These are phyloP conservation scores for Ogataea chonburiensis DNA, from an alignment of 805 yeast species.

Conservation along the genomic window DNA sequence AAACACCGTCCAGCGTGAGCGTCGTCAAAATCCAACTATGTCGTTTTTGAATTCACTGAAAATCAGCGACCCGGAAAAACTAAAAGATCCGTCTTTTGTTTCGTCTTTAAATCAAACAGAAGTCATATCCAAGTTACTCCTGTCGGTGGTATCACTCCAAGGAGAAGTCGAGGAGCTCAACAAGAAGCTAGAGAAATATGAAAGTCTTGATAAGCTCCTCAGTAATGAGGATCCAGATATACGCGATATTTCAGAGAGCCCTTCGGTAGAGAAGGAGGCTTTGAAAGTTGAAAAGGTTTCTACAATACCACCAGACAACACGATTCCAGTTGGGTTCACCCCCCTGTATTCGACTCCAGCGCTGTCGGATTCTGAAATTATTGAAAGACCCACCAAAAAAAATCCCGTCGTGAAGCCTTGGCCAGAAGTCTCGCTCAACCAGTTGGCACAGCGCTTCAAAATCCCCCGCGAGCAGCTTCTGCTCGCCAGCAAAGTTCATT, in stretches of 20 bases:
- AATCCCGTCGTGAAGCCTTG: slow-evolving; percentile 28
- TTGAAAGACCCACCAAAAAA: slow-evolving; percentile 21
- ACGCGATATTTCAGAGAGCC: background rate
- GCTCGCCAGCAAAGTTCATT: slow-evolving; percentile 16
- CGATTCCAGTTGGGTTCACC: slow-evolving; percentile 25
- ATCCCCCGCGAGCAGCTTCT: slow-evolving; percentile 24
- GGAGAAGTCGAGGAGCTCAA: slow-evolving; percentile 21
- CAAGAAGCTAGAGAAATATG: slow-evolving; percentile 21
- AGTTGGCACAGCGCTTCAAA: slow-evolving; percentile 29
- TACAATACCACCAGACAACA: slow-evolving; percentile 9
- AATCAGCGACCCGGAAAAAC: slow-evolving; percentile 22
- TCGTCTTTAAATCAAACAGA: slow-evolving; percentile 23
- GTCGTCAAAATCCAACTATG: too few relatives aligned
- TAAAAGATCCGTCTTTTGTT: slow-evolving; percentile 18
- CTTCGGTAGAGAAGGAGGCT: slow-evolving; percentile 10
- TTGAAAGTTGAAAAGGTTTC: slow-evolving; percentile 21
- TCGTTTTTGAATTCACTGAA: slow-evolving; percentile 24
- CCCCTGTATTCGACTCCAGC: slow-evolving; percentile 30
- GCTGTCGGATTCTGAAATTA: slow-evolving; percentile 20
- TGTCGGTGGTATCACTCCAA: slow-evolving; percentile 21
- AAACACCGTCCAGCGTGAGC: too few relatives aligned
- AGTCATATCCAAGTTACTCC: slow-evolving; percentile 23
- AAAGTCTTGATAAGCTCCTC: slow-evolving; percentile 19
- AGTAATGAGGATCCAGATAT: slow-evolving; percentile 19
- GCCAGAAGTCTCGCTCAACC: slow-evolving; percentile 31